Conservation (phyloP, 148 eudicot genomes). For the Cornus suecica region DNA sequence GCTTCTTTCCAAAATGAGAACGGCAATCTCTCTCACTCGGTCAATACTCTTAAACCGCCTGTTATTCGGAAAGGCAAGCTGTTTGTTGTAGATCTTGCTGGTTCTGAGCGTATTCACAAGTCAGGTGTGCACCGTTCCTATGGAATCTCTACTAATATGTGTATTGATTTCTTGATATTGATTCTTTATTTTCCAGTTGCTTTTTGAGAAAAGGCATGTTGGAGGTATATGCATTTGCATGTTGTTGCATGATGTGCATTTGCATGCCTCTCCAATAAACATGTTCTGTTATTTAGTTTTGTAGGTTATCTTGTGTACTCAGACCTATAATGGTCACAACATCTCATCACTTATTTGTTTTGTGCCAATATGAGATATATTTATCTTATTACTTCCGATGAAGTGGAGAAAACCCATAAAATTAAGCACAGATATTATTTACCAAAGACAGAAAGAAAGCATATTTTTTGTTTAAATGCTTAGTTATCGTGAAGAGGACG, state of each 20-base stretch:
- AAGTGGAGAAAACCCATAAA: background rate
- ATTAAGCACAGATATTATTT: background rate
- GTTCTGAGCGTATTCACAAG: conserved; percentile 95
- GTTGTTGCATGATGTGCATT: background rate
- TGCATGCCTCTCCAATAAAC: background rate
- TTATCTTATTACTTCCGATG: background rate
- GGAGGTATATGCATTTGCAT: background rate
- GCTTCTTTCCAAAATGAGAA: conserved; percentile 64
- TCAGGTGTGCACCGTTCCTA: conserved; percentile 55
- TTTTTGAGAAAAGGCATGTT: background rate
- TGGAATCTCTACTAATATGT: background rate
- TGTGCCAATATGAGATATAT: background rate
- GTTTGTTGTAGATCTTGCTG: conserved; percentile 97
- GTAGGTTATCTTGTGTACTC: background rate
- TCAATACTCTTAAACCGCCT: conserved; percentile 61
- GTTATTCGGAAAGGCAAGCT: conserved; percentile 88
- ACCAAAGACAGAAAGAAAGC: background rate
- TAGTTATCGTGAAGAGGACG: background rate
- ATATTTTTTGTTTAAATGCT: background rate
- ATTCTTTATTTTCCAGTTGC: conserved; percentile 3
- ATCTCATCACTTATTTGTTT: background rate
- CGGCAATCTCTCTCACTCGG: conserved; percentile 45
- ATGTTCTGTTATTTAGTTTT: background rate
- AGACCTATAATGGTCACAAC: background rate
- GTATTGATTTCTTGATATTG: conserved; percentile 3